phyloP scores from a whole-genome alignment of 2,329 filamentous ascomycete genomes.

The Drechslerella coelobrocha region DNA sequence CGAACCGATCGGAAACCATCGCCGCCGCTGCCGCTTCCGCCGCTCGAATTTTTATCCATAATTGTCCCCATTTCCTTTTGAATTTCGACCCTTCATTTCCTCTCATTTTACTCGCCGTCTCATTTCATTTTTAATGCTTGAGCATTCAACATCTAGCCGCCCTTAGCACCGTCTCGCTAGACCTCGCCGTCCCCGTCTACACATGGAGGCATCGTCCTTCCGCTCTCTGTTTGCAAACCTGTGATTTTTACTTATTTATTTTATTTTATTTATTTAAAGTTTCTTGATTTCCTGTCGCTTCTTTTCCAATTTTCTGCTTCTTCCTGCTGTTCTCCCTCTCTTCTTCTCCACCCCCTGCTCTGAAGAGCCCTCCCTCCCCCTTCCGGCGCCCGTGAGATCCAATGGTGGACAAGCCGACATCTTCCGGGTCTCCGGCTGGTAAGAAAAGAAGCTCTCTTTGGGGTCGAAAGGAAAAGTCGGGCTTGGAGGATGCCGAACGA shows the following conservation, averaged over 20 bases:
- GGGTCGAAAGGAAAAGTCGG: slow-evolving; percentile 35
- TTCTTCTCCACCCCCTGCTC: slow-evolving; percentile 21
- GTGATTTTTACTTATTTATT: neutral
- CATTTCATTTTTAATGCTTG: neutral
- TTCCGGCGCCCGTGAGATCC: slow-evolving; percentile 18
- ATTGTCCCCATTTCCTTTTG: neutral
- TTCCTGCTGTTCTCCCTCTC: slow-evolving; percentile 1
- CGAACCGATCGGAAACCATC: too few relatives aligned
- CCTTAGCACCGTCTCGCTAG: neutral
- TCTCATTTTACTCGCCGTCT: neutral
- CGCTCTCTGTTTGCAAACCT: neutral
- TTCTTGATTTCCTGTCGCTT: neutral
- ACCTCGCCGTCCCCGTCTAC: neutral
- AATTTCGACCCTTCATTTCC: neutral
- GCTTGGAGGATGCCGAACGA: slow-evolving; percentile 34
- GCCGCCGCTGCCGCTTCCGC: neutral
- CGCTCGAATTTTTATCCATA: neutral
- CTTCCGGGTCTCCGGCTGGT: slow-evolving; percentile 25
- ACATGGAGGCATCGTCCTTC: slow-evolving; percentile 10
- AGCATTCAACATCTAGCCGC: slow-evolving; percentile 1
- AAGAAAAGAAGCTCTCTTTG: slow-evolving; percentile 46
- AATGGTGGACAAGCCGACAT: slow-evolving; percentile 43
- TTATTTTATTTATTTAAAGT: neutral
- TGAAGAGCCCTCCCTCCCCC: slow-evolving; percentile 33
- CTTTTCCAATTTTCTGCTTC: neutral